Conservation (phyloP, 805 yeast species). For the Cyberlindnera amylophila region DNA sequence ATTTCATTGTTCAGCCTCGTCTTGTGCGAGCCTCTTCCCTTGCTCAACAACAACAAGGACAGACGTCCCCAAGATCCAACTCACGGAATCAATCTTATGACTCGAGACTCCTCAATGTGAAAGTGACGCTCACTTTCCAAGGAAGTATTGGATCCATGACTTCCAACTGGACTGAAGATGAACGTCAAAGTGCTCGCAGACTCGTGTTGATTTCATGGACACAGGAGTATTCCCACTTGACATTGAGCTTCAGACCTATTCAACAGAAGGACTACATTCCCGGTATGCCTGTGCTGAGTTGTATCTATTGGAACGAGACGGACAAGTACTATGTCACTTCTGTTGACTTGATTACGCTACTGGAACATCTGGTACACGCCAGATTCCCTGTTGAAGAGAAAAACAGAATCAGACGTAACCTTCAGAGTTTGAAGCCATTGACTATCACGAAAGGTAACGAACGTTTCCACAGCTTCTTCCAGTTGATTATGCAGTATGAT, state of each 20-base stretch:
- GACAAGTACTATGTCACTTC: conserved; percentile 54
- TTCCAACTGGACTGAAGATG: conserved; percentile 44
- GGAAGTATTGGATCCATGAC: conserved; percentile 31
- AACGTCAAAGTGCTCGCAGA: conserved; percentile 39
- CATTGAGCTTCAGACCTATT: conserved; percentile 37
- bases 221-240: conserved; percentile 32
- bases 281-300: conserved; percentile 47
- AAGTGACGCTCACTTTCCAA: conserved; percentile 15
- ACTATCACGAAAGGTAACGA: conserved; percentile 50
- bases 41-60: not conserved
- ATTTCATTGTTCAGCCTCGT: conserved; percentile 11
- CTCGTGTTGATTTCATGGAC: conserved; percentile 43
- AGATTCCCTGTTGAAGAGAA: conserved; percentile 65
- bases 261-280: conserved; percentile 33
- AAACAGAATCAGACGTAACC: conserved; percentile 62
- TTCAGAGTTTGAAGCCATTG: conserved; percentile 58
- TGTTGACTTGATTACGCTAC: conserved; percentile 55
- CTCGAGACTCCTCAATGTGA: conserved; percentile 10
- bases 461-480: conserved; percentile 37
- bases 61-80: not conserved
- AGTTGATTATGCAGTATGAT: conserved; percentile 55
- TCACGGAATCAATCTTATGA: conserved; percentile 1
- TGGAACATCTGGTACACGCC: conserved; percentile 52
- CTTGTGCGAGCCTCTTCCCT: conserved; percentile 18
- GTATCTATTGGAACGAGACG: conserved; percentile 54